Conservation (phyloP, 1,284 basidiomycete genomes). For the Caloboletus firmus region DNA sequence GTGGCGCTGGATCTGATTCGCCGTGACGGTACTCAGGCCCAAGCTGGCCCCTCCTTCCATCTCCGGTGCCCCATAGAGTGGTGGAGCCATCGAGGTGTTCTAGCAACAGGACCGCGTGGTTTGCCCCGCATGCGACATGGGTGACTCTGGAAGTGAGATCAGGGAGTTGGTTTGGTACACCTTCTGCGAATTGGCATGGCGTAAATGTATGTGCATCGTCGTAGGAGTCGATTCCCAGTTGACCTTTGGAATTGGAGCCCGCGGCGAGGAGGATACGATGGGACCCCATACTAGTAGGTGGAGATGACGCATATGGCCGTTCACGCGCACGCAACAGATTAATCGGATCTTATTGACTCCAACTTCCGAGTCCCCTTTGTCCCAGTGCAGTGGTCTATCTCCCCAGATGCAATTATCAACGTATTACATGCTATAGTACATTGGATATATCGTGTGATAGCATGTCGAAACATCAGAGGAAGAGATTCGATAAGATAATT, state of each 20-base stretch:
- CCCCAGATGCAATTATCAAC: background rate
- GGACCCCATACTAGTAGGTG: background rate
- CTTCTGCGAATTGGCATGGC: constrained; percentile 25
- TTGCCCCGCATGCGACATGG: constrained; percentile 33
- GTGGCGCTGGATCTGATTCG: constrained; percentile 16
- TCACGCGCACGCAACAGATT: no score
- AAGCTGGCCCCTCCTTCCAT: constrained; percentile 62
- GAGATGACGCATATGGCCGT: background rate
- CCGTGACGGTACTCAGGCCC: constrained; percentile 36
- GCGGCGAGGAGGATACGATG: constrained; percentile 24
- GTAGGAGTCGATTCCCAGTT: constrained; percentile 30
- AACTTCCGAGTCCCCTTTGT: background rate
- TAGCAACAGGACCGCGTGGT: constrained; percentile 33
- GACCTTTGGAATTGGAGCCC: constrained; percentile 37
- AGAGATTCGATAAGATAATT: constrained; percentile 14
- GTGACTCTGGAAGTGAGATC: constrained; percentile 11
- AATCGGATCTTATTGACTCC: background rate
- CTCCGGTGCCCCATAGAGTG: constrained; percentile 70
- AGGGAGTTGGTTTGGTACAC: constrained; percentile 11
- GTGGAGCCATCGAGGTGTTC: constrained; percentile 14
- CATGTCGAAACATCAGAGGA: constrained; percentile 8
- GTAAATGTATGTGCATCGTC: constrained; percentile 31
- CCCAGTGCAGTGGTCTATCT: background rate
- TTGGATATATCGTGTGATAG: constrained; percentile 15
- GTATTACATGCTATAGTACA: constrained; percentile 19